Evolutionary conservation across 73 alveolate species (phyloP).

Genomic region (Paramecium sexaurelia): DNA sequence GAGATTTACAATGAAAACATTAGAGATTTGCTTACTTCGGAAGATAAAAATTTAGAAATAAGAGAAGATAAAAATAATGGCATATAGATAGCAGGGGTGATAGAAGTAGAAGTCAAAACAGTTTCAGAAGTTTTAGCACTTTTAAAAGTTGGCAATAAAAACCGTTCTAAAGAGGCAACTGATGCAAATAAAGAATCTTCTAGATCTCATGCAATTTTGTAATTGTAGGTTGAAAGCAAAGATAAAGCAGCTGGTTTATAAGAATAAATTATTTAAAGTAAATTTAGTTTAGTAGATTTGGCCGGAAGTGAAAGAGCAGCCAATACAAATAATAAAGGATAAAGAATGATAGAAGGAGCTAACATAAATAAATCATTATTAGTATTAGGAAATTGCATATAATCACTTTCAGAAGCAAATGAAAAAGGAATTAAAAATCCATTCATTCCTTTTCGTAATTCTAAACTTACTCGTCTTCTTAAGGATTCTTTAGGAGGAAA

Average conservation of each 20-base stretch:
- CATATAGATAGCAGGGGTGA: slow-evolving; percentile 83
- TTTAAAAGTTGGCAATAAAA: slow-evolving; percentile 92
- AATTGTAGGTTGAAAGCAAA: slow-evolving; percentile 84
- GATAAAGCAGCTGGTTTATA: slow-evolving; percentile 86
- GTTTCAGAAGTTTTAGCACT: slow-evolving; percentile 89
- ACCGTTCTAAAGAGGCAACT: slow-evolving; percentile 99
- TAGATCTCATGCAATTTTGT: slow-evolving; percentile 94
- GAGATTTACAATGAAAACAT: slow-evolving; percentile 95
- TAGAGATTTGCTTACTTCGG: slow-evolving; percentile 85
- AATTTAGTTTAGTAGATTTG: slow-evolving; percentile 92
- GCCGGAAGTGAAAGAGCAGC: slow-evolving; percentile 99
- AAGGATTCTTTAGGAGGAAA: slow-evolving; percentile 99
- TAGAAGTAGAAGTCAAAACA: slow-evolving; percentile 89
- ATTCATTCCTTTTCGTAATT: slow-evolving; percentile 98
- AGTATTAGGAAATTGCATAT: slow-evolving; percentile 98
- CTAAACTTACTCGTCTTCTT: slow-evolving; percentile 97
- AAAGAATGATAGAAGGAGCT: slow-evolving; percentile 98
- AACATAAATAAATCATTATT: slow-evolving; percentile 95
- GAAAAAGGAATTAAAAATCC: slow-evolving; percentile 81
- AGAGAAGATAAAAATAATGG: slow-evolving; percentile 96
- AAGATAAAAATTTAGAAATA: slow-evolving; percentile 83
- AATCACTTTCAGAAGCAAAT: slow-evolving; percentile 94
- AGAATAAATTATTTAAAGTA: slow-evolving; percentile 87
- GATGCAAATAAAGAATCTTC: slow-evolving; percentile 97
- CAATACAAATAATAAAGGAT: slow-evolving; percentile 96